Evolutionary conservation across 2,329 filamentous ascomycete species (phyloP).

Genomic region (Claviceps cyperi): DNA sequence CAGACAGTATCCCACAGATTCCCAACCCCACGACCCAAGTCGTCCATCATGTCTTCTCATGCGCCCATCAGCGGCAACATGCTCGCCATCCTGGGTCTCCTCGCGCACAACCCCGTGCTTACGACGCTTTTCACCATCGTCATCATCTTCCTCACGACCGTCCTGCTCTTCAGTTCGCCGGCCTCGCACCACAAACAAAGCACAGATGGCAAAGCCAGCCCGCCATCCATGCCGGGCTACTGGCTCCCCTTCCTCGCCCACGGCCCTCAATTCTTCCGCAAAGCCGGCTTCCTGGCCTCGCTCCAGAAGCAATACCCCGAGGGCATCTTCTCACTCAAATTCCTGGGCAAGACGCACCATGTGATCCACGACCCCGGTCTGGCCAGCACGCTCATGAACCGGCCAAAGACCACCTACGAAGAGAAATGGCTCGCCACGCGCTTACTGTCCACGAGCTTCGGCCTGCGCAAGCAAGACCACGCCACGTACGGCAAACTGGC

Average conservation of each 20-base stretch:
- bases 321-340: slow-evolving; percentile 21
- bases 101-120: background rate
- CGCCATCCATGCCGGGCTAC: slow-evolving; percentile 17
- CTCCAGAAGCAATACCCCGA: slow-evolving; percentile 18
- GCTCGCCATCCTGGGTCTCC: background rate
- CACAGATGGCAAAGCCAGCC: slow-evolving; percentile 6
- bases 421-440: slow-evolving; percentile 10
- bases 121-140: background rate
- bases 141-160: slow-evolving; percentile 2
- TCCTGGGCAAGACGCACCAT: slow-evolving; percentile 19
- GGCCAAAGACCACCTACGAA: slow-evolving; percentile 14
- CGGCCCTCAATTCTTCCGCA: slow-evolving; percentile 16
- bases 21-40: background rate
- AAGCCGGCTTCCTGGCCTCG: slow-evolving; percentile 15
- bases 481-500: slow-evolving; percentile 18
- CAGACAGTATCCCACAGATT: too few relatives aligned
- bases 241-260: slow-evolving; percentile 24
- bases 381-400: slow-evolving; percentile 14
- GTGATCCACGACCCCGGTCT: slow-evolving; percentile 21
- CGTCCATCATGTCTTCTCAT: background rate
- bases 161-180: slow-evolving; percentile 23
- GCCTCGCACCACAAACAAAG: slow-evolving; percentile 6
- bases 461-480: slow-evolving; percentile 15
- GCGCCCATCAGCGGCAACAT: background rate
- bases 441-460: slow-evolving; percentile 20